These are phyloP conservation scores for bread wheat (Triticum aestivum) DNA, from an alignment of 176 grass and related monocot genomes.

Conservation along the genomic window DNA sequence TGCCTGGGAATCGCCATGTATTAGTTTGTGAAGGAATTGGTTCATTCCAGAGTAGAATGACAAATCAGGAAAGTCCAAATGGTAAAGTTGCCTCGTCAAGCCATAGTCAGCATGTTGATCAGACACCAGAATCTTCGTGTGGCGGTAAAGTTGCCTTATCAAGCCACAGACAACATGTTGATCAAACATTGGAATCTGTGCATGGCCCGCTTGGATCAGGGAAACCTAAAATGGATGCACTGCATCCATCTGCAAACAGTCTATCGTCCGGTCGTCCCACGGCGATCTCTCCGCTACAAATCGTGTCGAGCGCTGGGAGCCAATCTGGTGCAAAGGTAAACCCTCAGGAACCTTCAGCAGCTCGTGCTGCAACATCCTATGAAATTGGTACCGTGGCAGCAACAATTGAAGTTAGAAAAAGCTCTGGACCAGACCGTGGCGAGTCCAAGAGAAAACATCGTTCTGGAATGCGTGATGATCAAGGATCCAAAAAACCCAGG, in stretches of 20 bases:
- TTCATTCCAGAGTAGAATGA: slow-evolving; percentile 15
- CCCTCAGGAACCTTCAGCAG: slow-evolving; percentile 1
- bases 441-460: slow-evolving; percentile 39
- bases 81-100: slow-evolving; percentile 24
- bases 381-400: not conserved
- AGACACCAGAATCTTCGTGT: not conserved
- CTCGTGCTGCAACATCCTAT: not conserved
- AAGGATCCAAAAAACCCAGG: slow-evolving; percentile 36
- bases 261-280: not conserved
- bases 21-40: not conserved
- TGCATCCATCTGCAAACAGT: not conserved
- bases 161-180: not conserved
- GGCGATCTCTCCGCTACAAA: not conserved
- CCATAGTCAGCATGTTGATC: not conserved
- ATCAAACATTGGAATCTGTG: not conserved
- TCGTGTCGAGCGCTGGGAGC: not conserved
- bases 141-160: slow-evolving; percentile 24
- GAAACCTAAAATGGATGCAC: slow-evolving; percentile 1
- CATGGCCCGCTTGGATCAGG: not conserved
- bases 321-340: slow-evolving; percentile 29
- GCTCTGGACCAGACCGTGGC: slow-evolving; percentile 4
- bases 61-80: slow-evolving; percentile 34
- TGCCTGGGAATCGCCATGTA: slow-evolving; percentile 1
- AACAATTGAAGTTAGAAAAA: slow-evolving; percentile 6
- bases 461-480: slow-evolving; percentile 18